Conservation (phyloP, 805 yeast genomes). For the Saccharomycopsis guyanensis region DNA sequence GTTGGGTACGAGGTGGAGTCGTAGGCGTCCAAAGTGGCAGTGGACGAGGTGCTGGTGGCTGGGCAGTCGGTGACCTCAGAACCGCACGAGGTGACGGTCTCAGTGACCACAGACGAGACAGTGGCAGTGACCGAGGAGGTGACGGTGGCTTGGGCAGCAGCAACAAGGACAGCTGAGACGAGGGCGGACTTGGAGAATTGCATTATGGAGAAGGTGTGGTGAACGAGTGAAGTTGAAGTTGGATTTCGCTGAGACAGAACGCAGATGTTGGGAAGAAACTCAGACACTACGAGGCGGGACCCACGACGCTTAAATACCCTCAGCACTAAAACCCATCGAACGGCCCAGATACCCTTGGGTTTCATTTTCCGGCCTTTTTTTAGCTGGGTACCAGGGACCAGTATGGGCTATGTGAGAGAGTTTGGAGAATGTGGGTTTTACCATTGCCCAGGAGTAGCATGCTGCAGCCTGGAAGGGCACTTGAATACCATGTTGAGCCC, state of each 20-base stretch:
- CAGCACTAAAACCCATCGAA: too few species aligned
- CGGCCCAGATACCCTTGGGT: too few species aligned
- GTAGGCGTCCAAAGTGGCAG: slow-evolving; percentile 18
- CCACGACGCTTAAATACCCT: too few species aligned
- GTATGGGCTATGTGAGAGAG: too few species aligned
- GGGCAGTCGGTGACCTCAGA: slow-evolving; percentile 23
- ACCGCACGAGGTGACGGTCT: slow-evolving; percentile 25
- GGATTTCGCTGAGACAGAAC: neutral
- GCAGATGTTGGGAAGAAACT: too few species aligned
- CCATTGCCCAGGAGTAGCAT: too few species aligned
- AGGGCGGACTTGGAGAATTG: slow-evolving; percentile 35
- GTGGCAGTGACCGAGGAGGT: slow-evolving; percentile 26
- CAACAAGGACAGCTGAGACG: slow-evolving; percentile 23
- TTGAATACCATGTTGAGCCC: too few species aligned
- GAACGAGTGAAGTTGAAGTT: slow-evolving; percentile 24
- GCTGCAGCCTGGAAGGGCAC: too few species aligned
- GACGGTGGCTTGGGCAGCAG: slow-evolving; percentile 26
- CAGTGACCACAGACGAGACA: slow-evolving; percentile 19
- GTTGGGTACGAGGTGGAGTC: slow-evolving; percentile 12
- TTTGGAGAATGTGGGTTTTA: too few species aligned
- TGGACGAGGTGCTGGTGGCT: slow-evolving; percentile 13
- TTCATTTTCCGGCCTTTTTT: too few species aligned
- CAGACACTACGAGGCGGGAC: too few species aligned
- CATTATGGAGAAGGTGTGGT: slow-evolving; percentile 28
- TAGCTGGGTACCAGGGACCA: too few species aligned